These are phyloP conservation scores for Raddia distichophylla DNA, from an alignment of 176 grass and related monocot species.

Conservation along the genomic window DNA sequence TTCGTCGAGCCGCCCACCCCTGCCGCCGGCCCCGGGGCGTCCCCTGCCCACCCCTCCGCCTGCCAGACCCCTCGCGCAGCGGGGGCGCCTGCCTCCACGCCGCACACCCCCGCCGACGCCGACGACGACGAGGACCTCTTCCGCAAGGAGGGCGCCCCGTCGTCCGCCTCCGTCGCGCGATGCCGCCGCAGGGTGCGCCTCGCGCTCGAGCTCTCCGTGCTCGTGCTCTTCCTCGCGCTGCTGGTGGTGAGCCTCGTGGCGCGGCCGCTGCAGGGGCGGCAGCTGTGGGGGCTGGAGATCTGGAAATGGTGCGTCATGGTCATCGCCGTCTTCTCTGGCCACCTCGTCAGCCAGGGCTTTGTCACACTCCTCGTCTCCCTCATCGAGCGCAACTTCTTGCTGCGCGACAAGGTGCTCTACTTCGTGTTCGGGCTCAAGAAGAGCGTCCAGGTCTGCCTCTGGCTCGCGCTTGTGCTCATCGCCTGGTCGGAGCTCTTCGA, in stretches of 20 bases:
- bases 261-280: slow-evolving; percentile 38
- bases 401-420: slow-evolving; percentile 93
- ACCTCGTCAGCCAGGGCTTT: slow-evolving; percentile 73
- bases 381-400: slow-evolving; percentile 93
- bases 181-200: slow-evolving; percentile 52
- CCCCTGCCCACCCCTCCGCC: slow-evolving; percentile 23
- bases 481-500: slow-evolving; percentile 83
- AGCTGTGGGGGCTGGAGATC: slow-evolving; percentile 73
- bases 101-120: slow-evolving; percentile 56
- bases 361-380: slow-evolving; percentile 65
- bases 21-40: background rate
- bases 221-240: slow-evolving; percentile 67
- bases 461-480: slow-evolving; percentile 69
- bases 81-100: slow-evolving; percentile 48
- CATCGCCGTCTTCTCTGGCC: slow-evolving; percentile 72
- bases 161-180: background rate
- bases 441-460: slow-evolving; percentile 76
- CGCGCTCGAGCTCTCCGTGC: slow-evolving; percentile 51
- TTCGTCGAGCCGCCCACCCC: slow-evolving; percentile 58
- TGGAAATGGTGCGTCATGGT: slow-evolving; percentile 98
- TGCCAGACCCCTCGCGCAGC: slow-evolving; percentile 42
- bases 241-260: slow-evolving; percentile 70
- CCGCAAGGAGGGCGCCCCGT: slow-evolving; percentile 39
- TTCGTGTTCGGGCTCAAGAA: slow-evolving; percentile 88
- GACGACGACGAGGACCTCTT: slow-evolving; percentile 82